These are phyloP conservation scores for Pelargonium cotyledonis DNA, from an alignment of 441 rosid genomes.

Conservation along the genomic window DNA sequence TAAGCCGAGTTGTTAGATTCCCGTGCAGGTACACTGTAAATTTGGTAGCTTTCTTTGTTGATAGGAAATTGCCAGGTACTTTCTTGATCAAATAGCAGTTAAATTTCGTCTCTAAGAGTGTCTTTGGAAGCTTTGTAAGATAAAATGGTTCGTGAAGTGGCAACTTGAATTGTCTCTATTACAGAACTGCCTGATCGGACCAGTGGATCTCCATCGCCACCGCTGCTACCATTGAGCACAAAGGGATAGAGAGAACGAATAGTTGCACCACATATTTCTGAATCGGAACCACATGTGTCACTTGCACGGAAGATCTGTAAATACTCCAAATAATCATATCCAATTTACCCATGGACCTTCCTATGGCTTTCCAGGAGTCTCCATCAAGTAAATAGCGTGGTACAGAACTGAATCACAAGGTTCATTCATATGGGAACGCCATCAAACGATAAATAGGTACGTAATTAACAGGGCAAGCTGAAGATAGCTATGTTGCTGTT, in stretches of 20 bases:
- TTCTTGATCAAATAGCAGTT: background rate
- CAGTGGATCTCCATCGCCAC: conserved; percentile 24
- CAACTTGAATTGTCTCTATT: conserved; percentile 9
- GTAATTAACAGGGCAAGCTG: conserved; percentile 31
- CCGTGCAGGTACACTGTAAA: conserved; percentile 50
- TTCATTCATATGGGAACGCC: conserved; percentile 12
- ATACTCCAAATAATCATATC: background rate
- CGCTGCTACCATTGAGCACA: conserved; percentile 37
- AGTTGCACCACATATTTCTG: conserved; percentile 31
- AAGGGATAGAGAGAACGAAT: conserved; percentile 37
- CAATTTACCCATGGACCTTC: background rate
- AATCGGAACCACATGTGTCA: conserved; percentile 24
- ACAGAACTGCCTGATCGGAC: conserved; percentile 46
- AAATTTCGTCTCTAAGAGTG: conserved; percentile 2
- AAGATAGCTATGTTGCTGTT: conserved; percentile 43
- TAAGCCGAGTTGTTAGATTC: conserved; percentile 13
- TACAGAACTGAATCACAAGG: conserved; percentile 16
- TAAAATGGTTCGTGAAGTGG: background rate
- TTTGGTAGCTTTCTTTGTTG: conserved; percentile 34
- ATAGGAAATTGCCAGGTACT: conserved; percentile 42
- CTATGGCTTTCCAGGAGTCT: conserved; percentile 9
- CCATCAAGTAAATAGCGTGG: conserved; percentile 7
- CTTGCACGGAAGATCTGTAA: conserved; percentile 16
- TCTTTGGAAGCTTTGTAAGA: background rate
- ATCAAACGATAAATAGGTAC: conserved; percentile 21